These are phyloP conservation scores for Boletus mariae DNA, from an alignment of 1,284 basidiomycete genomes.

Conservation along the genomic window DNA sequence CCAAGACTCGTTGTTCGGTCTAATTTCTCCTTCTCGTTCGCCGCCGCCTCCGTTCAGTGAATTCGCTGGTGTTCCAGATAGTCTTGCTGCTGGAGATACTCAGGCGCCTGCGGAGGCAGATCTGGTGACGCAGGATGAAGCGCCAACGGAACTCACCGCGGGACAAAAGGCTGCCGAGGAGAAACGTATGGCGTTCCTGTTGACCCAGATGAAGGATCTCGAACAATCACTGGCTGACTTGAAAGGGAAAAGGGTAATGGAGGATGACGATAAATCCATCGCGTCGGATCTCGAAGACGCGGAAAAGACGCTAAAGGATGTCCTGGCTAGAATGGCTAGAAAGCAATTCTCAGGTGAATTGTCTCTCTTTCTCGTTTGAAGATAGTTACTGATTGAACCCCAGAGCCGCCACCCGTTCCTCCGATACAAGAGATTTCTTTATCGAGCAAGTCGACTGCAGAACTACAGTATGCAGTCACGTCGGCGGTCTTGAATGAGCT, in stretches of 20 bases:
- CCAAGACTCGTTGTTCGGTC: slow-evolving; percentile 6
- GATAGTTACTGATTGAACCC: slow-evolving; percentile 4
- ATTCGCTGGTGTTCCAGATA: slow-evolving; percentile 10
- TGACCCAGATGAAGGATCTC: slow-evolving; percentile 15
- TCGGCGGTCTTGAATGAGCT: slow-evolving; percentile 14
- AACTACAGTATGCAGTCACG: slow-evolving; percentile 8
- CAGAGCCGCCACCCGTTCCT: slow-evolving; percentile 12
- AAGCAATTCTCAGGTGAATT: slow-evolving; percentile 21
- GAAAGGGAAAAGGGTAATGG: no score
- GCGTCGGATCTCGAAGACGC: slow-evolving; percentile 20
- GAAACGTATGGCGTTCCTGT: slow-evolving; percentile 26
- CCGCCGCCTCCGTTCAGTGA: slow-evolving; percentile 31
- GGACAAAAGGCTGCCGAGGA: slow-evolving; percentile 25
- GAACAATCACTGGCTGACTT: slow-evolving; percentile 5
- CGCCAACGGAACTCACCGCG: slow-evolving; percentile 19
- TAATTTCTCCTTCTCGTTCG: slow-evolving; percentile 9
- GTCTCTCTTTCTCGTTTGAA: neutral
- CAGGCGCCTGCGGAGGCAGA: slow-evolving; percentile 5
- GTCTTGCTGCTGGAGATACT: slow-evolving; percentile 5
- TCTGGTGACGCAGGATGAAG: slow-evolving; percentile 20
- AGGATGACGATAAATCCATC: slow-evolving; percentile 6
- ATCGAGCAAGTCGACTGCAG: neutral
- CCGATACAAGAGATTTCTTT: slow-evolving; percentile 1
- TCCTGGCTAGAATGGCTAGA: slow-evolving; percentile 19
- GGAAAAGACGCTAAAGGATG: slow-evolving; percentile 7